Evolutionary conservation across 371 early-diverging fungal species (phyloP).

Genomic region (Sporodiniella umbellata): DNA sequence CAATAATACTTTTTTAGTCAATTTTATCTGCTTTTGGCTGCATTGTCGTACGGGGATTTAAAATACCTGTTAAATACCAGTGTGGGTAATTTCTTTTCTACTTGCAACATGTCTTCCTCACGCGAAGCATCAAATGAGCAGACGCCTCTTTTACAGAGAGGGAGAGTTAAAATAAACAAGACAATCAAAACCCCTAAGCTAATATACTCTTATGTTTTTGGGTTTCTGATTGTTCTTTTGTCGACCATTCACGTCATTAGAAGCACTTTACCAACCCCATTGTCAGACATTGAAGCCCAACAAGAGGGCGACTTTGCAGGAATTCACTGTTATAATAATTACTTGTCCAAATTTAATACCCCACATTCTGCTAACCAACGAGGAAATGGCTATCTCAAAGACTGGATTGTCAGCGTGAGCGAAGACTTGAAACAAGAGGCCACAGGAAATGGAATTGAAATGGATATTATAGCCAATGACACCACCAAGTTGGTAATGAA

Average conservation of each 20-base stretch:
- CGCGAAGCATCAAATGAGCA: constrained; percentile 4
- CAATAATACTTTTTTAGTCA: background rate
- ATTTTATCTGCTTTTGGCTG: background rate
- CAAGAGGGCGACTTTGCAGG: constrained; percentile 40
- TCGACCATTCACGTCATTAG: constrained; percentile 17
- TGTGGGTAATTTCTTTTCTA: background rate
- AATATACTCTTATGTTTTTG: constrained; percentile 22
- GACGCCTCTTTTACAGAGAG: constrained; percentile 5
- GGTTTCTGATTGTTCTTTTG: constrained; percentile 12
- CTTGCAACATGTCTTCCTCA: constrained; percentile 3
- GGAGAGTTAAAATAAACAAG: background rate
- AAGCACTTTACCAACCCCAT: constrained; percentile 37
- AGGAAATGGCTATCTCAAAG: constrained; percentile 30
- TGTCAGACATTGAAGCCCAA: constrained; percentile 41
- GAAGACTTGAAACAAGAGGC: constrained; percentile 41
- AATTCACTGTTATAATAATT: constrained; percentile 49
- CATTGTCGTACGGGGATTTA: background rate
- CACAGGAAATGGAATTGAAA: constrained; percentile 23
- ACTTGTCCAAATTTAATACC: constrained; percentile 45
- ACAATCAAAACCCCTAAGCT: constrained; percentile 3
- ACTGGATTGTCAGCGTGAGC: constrained; percentile 39
- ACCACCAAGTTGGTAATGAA: constrained; percentile 25
- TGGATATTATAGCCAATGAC: constrained; percentile 47
- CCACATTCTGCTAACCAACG: constrained; percentile 57
- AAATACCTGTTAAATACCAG: background rate